These are phyloP conservation scores for Penicillium decumbens DNA, from an alignment of 2,329 filamentous ascomycete species.

Conservation along the genomic window DNA sequence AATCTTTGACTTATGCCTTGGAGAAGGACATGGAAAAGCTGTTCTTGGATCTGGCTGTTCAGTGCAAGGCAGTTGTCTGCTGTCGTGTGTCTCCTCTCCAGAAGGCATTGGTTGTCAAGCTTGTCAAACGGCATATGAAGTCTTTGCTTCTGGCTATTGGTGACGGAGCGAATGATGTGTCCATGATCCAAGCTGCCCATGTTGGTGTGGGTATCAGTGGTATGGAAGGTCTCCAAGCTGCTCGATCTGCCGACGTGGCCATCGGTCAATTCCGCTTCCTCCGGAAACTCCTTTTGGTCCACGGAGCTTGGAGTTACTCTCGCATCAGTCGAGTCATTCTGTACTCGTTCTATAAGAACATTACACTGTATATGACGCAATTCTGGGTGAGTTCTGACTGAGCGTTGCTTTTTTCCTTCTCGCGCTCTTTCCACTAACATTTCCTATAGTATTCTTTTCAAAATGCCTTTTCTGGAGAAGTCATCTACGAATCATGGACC, in stretches of 20 bases:
- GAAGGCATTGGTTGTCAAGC: slow-evolving; percentile 94
- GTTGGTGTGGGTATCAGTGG: slow-evolving; percentile 97
- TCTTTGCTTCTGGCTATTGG: slow-evolving; percentile 91
- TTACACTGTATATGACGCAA: slow-evolving; percentile 96
- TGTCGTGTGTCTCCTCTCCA: slow-evolving; percentile 94
- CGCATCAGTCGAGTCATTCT: slow-evolving; percentile 94
- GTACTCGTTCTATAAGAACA: slow-evolving; percentile 99
- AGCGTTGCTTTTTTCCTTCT: neutral
- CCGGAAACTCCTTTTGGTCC: slow-evolving; percentile 87
- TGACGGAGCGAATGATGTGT: slow-evolving; percentile 98
- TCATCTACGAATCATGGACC: slow-evolving; percentile 99
- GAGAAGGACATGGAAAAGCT: slow-evolving; percentile 91
- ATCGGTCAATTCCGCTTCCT: slow-evolving; percentile 95
- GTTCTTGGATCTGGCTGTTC: slow-evolving; percentile 86
- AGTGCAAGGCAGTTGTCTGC: slow-evolving; percentile 99
- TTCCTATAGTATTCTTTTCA: slow-evolving; percentile 80
- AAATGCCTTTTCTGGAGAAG: slow-evolving; percentile 94
- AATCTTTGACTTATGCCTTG: slow-evolving; percentile 86
- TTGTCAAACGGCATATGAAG: slow-evolving; percentile 92
- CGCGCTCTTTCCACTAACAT: slow-evolving; percentile 8
- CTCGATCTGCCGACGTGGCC: slow-evolving; percentile 88
- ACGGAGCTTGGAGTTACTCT: slow-evolving; percentile 97
- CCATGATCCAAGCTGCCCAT: slow-evolving; percentile 98
- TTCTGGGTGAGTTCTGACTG: slow-evolving; percentile 72
- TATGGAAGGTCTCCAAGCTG: slow-evolving; percentile 92